Evolutionary conservation across 441 rosid species (phyloP), one percentile per base, ranked within the genome.

Genomic region (Manihot esculenta): DNA sequence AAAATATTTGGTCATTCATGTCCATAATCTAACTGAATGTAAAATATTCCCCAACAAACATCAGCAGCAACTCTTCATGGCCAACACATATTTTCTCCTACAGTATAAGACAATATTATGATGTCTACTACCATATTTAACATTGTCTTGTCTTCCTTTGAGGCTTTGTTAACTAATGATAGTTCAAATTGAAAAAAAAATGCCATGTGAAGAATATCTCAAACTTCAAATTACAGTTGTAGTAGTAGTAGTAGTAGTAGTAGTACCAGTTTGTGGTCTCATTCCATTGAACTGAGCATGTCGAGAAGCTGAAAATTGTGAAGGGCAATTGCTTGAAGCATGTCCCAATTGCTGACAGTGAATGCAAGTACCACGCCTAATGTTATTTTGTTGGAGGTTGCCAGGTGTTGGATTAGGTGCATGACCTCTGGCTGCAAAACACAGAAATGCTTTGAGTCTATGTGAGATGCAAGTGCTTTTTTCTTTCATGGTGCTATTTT

Each of bases 291-390:
- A 42, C 62, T 74, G 83, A 83, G 79, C 76, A 77, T 64, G 83
- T 71, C 75, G 85, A 54, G 82, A 55, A 74, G 84, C 83, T 60
- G 92, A 72, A 58, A 14, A 44, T 63, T 78, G 88, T 33, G 89
- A 85, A 62, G 94, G 99, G 71, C 98, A 95, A 74, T 83, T 81
- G 57, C 74, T 76, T 61, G 94, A 87, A 74, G 86, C 72, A 85
- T 95, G 99, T 60, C 99, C 94, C 62, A 77, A 71, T 74, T 87
- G 98, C 76, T 84, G 88, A 81, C 99, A 95, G 78, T 87, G 85
- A 53, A 73, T 64, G 82, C 99, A 94, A 67, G 77, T 68, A 69
- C 64, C 79, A 72, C 78, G 87, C 81, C 94, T 83, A 42, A 45
- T 64, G 74, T 75, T 85, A 76, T 84, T 84, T 77, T 84, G 88